Conservation (phyloP, 1,139 yeast species). For the Pichiaceae sp. region DNA sequence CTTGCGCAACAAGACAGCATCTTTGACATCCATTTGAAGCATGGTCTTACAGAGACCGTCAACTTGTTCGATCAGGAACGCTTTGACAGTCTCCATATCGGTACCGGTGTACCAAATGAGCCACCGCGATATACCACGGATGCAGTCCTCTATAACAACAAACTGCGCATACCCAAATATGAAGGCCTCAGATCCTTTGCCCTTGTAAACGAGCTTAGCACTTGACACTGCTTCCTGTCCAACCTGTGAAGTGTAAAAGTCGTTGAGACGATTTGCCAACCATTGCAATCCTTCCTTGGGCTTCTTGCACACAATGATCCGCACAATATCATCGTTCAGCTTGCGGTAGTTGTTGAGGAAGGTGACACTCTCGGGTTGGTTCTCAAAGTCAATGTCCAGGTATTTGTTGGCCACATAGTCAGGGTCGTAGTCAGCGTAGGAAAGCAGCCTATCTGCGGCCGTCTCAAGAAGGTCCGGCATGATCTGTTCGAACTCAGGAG, state of each 20-base stretch:
- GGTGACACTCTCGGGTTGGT: constrained; percentile 69
- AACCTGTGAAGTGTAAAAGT: constrained; percentile 63
- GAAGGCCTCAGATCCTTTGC: constrained; percentile 60
- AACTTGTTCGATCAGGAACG: constrained; percentile 51
- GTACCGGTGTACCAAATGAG: constrained; percentile 73
- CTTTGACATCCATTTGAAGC: constrained; percentile 64
- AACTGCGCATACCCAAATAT: constrained; percentile 77
- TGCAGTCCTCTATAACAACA: constrained; percentile 79
- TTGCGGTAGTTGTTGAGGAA: constrained; percentile 77
- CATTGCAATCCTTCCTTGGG: constrained; percentile 78
- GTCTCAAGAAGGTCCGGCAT: constrained; percentile 65
- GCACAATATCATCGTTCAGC: constrained; percentile 81
- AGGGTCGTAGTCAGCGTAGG: constrained; percentile 62
- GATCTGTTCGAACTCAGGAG: constrained; percentile 35
- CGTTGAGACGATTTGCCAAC: constrained; percentile 68
- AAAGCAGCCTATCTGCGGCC: constrained; percentile 71
- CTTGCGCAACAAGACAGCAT: constrained; percentile 75
- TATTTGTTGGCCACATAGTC: constrained; percentile 56
- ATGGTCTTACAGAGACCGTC: constrained; percentile 74
- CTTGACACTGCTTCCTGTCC: constrained; percentile 60
- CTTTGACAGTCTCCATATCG: constrained; percentile 53
- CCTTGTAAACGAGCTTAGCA: constrained; percentile 43
- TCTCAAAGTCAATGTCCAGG: constrained; percentile 80
- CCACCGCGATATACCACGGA: constrained; percentile 95
- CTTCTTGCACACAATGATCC: constrained; percentile 78